These are phyloP conservation scores for Phytophthora multivora DNA, from an alignment of 352 stramenopile genomes.

Conservation along the genomic window DNA sequence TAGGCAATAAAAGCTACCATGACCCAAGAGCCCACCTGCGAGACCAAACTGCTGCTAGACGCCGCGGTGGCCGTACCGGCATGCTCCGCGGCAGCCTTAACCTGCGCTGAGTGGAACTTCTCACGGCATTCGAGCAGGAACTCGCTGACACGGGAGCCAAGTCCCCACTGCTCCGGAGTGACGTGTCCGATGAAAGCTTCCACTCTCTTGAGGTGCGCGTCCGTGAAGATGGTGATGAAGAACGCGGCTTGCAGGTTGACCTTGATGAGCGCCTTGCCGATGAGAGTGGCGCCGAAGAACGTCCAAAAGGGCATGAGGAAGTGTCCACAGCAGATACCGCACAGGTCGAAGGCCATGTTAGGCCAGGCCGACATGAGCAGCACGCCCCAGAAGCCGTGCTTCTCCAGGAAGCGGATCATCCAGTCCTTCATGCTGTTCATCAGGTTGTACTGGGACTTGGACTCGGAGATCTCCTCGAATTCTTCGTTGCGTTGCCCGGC, in stretches of 20 bases:
- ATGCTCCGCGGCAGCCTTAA: conserved; percentile 63
- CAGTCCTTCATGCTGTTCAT: conserved; percentile 93
- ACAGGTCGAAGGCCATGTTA: conserved; percentile 95
- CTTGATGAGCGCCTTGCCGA: conserved; percentile 94
- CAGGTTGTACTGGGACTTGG: conserved; percentile 85
- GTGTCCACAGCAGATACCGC: conserved; percentile 94
- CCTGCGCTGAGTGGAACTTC: conserved; percentile 84
- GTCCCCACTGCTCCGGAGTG: conserved; percentile 70
- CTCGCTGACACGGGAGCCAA: conserved; percentile 83
- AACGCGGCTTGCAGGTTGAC: conserved; percentile 90
- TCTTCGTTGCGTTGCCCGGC: conserved; percentile 89
- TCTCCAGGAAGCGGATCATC: conserved; percentile 93
- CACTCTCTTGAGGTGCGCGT: conserved; percentile 82
- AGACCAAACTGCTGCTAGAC: conserved; percentile 72
- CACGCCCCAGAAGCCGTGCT: conserved; percentile 93
- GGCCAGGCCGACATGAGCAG: conserved; percentile 94
- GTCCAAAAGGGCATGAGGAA: conserved; percentile 96
- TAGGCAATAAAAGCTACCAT: conserved; percentile 91
- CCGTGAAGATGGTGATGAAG: conserved; percentile 93
- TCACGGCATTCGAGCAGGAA: conserved; percentile 87
- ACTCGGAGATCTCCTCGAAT: conserved; percentile 88
- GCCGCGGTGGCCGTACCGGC: conserved; percentile 38
- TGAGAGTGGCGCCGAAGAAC: conserved; percentile 94
- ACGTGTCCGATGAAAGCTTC: conserved; percentile 84
- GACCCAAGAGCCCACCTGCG: conserved; percentile 74